Percentiles rank a stretch among this genome's conserved stretches.
phyloP scores from a whole-genome alignment of 2,329 filamentous ascomycete genomes.

The Lachnellula hyalina region DNA sequence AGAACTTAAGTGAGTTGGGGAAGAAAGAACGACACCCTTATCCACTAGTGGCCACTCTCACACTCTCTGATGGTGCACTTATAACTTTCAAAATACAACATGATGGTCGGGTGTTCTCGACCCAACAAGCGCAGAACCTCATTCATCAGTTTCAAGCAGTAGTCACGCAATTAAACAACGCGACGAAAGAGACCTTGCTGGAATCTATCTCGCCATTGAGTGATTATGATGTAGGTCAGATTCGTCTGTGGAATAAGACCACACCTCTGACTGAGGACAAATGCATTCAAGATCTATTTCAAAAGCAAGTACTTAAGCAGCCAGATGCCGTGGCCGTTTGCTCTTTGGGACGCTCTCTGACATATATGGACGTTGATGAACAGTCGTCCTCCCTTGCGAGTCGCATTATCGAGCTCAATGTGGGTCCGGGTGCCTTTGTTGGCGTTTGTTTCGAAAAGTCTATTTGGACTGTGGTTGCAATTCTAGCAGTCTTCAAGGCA shows the following conservation, averaged over 20 bases:
- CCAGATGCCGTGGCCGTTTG: conserved; percentile 18
- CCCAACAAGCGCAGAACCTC: background rate
- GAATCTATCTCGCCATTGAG: background rate
- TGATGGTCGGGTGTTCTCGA: background rate
- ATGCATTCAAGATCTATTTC: background rate
- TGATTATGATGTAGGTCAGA: background rate
- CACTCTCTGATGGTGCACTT: background rate
- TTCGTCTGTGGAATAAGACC: background rate
- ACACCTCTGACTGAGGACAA: background rate
- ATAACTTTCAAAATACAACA: background rate
- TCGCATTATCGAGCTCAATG: conserved; percentile 8
- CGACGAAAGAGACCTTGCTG: background rate
- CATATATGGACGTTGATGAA: conserved; percentile 16
- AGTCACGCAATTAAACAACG: background rate
- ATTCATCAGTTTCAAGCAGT: background rate
- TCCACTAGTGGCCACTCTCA: background rate
- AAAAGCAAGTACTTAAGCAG: background rate
- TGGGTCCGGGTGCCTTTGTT: conserved; percentile 11
- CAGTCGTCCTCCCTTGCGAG: conserved; percentile 12
- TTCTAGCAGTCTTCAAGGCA: conserved; percentile 21
- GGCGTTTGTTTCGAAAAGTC: conserved; percentile 25
- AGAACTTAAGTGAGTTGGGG: background rate
- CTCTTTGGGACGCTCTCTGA: conserved; percentile 19
- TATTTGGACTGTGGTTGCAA: conserved; percentile 18
- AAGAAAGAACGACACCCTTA: background rate